These are phyloP conservation scores for Kazachstania bromeliacearum DNA, from an alignment of 805 yeast species.

Conservation along the genomic window DNA sequence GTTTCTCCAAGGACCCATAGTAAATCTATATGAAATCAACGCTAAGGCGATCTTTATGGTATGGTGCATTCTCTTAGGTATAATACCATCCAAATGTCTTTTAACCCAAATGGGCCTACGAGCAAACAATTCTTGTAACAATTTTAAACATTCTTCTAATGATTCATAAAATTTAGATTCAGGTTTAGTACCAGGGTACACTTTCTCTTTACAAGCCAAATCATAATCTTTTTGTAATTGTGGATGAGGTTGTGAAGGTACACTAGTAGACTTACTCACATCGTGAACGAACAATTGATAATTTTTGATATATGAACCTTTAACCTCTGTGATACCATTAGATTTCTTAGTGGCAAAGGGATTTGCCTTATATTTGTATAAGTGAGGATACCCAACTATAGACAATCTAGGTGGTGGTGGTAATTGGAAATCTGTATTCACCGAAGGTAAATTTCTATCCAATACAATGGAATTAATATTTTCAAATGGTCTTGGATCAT, in stretches of 20 bases:
- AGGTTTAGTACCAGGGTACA: conserved; percentile 29
- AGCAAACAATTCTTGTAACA: conserved; percentile 42
- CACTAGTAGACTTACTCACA: conserved; percentile 36
- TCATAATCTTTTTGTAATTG: conserved; percentile 40
- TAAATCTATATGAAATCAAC: conserved; percentile 68
- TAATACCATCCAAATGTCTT: conserved; percentile 50
- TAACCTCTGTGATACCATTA: conserved; percentile 41
- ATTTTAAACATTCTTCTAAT: conserved; percentile 21
- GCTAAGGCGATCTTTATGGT: conserved; percentile 71
- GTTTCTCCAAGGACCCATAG: conserved; percentile 93
- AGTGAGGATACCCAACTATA: conserved; percentile 63
- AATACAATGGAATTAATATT: conserved; percentile 22
- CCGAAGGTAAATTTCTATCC: conserved; percentile 16
- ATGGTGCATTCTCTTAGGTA: conserved; percentile 35
- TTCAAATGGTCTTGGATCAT: conserved; percentile 32
- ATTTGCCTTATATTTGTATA: conserved; percentile 69
- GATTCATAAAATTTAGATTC: conserved; percentile 27
- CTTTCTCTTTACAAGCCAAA: conserved; percentile 24
- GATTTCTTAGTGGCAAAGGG: conserved; percentile 46
- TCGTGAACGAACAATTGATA: conserved; percentile 36
- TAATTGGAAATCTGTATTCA: conserved; percentile 31
- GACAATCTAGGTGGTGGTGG: conserved; percentile 87
- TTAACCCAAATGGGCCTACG: conserved; percentile 81
- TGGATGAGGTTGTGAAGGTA: conserved; percentile 43
- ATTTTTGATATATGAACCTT: conserved; percentile 36